A percentile compares a stretch with the other conserved stretches of the same genome.
Conservation (phyloP, 2,329 filamentous ascomycete species). For the Fusarium verticillioides region DNA sequence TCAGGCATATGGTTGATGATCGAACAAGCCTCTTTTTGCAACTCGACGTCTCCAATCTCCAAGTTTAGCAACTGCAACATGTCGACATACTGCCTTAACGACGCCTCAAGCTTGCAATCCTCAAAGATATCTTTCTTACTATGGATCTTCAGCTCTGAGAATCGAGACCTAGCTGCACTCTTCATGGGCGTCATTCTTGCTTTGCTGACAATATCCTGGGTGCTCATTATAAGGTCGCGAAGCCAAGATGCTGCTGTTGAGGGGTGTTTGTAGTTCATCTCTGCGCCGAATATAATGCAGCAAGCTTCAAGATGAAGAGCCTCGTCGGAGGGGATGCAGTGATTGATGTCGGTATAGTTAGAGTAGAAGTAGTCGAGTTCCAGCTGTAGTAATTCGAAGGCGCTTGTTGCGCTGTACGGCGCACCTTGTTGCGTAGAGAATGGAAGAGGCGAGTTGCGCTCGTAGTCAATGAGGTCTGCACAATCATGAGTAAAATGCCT, state of each 20-base stretch:
- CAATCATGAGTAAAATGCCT: fast-evolving
- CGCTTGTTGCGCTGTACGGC: conserved; percentile 34
- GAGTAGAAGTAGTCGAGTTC: conserved; percentile 48
- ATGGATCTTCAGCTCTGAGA: conserved; percentile 40
- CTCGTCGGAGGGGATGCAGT: conserved; percentile 30
- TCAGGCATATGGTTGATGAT: conserved; percentile 23
- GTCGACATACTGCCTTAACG: conserved; percentile 24
- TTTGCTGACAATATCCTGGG: conserved; percentile 6
- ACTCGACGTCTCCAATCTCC: conserved; percentile 17
- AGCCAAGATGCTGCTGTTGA: conserved; percentile 39
- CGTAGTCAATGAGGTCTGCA: conserved; percentile 26
- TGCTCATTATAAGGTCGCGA: conserved; percentile 39
- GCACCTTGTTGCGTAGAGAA: conserved; percentile 34
- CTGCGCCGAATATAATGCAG: conserved; percentile 45
- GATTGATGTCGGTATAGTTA: conserved; percentile 35
- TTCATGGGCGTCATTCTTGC: conserved; percentile 43
- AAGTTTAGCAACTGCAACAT: not conserved
- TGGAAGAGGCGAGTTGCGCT: conserved; percentile 37
- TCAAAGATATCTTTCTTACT: conserved; percentile 46
- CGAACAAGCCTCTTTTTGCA: conserved; percentile 28
- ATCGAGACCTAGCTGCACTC: conserved; percentile 30
- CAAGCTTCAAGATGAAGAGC: conserved; percentile 43
- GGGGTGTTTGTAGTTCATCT: conserved; percentile 13
- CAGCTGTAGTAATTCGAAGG: conserved; percentile 52
- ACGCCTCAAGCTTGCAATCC: conserved; percentile 42